Percentiles rank a stretch among this genome's conserved stretches.
phyloP scores from a whole-genome alignment of 1,284 basidiomycete genomes.

The Fereydounia khargensis region DNA sequence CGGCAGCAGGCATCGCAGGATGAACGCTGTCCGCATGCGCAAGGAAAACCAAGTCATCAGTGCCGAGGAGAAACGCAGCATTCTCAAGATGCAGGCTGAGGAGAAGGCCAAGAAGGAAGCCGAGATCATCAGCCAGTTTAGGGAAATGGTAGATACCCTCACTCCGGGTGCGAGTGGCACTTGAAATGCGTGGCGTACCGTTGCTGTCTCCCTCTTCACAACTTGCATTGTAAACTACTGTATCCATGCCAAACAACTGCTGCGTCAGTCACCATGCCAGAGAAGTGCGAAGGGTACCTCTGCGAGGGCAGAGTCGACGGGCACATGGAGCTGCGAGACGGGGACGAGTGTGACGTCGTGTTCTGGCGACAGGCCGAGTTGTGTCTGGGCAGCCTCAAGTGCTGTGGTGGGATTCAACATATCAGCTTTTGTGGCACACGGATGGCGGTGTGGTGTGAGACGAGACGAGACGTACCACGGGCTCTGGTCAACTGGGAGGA shows the following conservation, averaged over 20 bases:
- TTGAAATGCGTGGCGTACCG: no score
- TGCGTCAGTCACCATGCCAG: constrained; percentile 25
- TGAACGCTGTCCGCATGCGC: constrained; percentile 92
- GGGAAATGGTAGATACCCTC: constrained; percentile 44
- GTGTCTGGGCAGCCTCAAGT: no score
- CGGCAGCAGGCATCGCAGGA: constrained; percentile 75
- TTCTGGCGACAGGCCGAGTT: no score
- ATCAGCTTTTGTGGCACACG: no score
- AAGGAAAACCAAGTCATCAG: constrained; percentile 97
- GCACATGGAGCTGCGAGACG: constrained; percentile 8
- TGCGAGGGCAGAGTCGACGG: background rate
- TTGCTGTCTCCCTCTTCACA: no score
- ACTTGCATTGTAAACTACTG: no score
- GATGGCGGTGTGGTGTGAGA: no score
- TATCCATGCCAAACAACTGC: no score
- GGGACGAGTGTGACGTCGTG: constrained; percentile 1
- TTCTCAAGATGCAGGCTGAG: constrained; percentile 87
- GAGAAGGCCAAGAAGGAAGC: constrained; percentile 83
- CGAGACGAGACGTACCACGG: no score
- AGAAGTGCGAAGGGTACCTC: constrained; percentile 11
- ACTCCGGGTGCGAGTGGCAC: background rate
- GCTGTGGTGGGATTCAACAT: no score
- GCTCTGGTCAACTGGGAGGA: no score
- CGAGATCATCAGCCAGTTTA: constrained; percentile 60
- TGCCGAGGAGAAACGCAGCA: constrained; percentile 92